Percentiles rank a stretch among this genome's conserved stretches.
Conservation (phyloP, 192 early-diverging fungal genomes). For the Linnemannia schmuckeri region DNA sequence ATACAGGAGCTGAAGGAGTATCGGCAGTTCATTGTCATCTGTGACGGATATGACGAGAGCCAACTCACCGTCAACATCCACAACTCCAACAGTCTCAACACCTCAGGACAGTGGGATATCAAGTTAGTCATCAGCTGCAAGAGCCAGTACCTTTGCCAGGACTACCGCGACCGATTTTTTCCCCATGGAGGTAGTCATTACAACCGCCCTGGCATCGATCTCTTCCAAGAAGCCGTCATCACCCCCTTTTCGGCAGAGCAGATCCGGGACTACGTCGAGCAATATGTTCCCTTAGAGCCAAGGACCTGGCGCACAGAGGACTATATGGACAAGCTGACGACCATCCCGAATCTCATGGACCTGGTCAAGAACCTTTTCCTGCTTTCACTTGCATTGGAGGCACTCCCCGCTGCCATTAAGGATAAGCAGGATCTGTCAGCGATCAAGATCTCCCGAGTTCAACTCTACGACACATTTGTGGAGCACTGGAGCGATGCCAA, state of each 20-base stretch:
- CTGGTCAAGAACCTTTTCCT: not conserved
- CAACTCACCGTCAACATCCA: not conserved
- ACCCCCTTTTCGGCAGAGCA: not conserved
- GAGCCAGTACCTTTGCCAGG: not conserved
- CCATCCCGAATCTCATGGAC: not conserved
- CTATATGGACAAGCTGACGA: not conserved
- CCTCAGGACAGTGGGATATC: not conserved
- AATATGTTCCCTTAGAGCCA: not conserved
- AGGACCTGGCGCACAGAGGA: not conserved
- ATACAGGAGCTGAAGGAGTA: not conserved
- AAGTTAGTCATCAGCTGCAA: not conserved
- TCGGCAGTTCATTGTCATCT: not conserved
- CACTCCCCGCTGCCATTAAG: not conserved
- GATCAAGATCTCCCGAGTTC: not conserved
- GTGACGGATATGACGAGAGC: no score
- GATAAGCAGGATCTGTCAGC: not conserved
- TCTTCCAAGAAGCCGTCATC: conserved; percentile 4
- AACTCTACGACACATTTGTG: not conserved
- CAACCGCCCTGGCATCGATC: not conserved
- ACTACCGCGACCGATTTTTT: not conserved
- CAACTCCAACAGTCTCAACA: not conserved
- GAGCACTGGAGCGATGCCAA: not conserved
- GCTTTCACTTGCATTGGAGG: not conserved
- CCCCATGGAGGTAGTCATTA: not conserved
- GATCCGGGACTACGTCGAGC: not conserved